Evolutionary conservation across 805 yeast genomes (phyloP), one percentile per base, ranked within the genome.

Genomic region (Myxozyma udenii): DNA sequence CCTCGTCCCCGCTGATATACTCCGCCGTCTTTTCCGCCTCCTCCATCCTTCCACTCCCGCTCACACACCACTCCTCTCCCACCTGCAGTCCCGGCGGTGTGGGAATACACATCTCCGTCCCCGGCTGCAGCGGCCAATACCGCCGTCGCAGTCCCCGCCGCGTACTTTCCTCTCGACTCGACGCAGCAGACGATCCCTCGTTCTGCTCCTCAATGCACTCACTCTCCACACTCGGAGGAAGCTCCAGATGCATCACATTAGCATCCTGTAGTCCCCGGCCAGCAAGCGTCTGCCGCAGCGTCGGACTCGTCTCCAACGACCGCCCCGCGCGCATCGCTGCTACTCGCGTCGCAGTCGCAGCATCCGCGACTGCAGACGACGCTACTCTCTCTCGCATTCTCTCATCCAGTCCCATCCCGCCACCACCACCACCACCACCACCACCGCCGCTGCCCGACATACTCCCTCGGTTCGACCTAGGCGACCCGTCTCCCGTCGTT

Each of bases 181-280:
- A 9, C 9, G 9, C 33, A 9, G 33, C 37, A 45, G 37, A 30
- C 43, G 39, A 32, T 16, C 24, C 12, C 4, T 35, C 40, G 16
- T 22, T 11, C 40, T 39, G 40, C 26, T 41, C 49, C 9, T 24
- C 48, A 3, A 16, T 28, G 32, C 28, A 26, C 12, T 41, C 53
- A 1, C 44, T 28, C 19, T 50, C 53, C 32, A 44, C 28, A 21
- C 53, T 50, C n/a, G 53, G 53, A 12, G 53, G 53, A 19, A 50
- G 35, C 11, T 30, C 35, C 24, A 18, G 14, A 23, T 35, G 36
- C 26, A n/a, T n/a, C n/a, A n/a, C n/a, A n/a, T n/a, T n/a, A n/a
- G n/a, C n/a, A n/a, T n/a, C n/a, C n/a, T n/a, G n/a, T n/a, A n/a
- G n/a, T n/a, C n/a, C n/a, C n/a, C n/a, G n/a, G n/a, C n/a, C n/a